Conservation (phyloP, 2,329 filamentous ascomycete species). For the Penicillium frequentans region DNA sequence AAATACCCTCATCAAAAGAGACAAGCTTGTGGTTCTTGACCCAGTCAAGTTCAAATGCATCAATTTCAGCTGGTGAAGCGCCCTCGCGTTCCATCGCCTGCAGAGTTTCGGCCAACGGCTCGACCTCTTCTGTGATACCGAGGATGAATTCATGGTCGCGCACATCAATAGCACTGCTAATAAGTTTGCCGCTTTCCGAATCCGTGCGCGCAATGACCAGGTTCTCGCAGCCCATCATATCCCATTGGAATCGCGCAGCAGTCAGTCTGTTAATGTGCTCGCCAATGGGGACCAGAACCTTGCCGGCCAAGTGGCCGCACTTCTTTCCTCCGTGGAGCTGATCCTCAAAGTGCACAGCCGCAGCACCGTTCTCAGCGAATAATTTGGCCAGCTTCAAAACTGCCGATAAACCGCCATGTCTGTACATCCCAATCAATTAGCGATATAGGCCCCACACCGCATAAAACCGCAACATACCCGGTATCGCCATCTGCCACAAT, state of each 20-base stretch:
- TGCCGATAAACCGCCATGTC: constrained; percentile 87
- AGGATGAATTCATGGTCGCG: constrained; percentile 97
- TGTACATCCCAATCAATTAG: constrained; percentile 23
- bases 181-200: constrained; percentile 86
- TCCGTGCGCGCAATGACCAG: constrained; percentile 93
- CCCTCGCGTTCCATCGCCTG: constrained; percentile 86
- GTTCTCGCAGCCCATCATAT: constrained; percentile 95
- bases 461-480: constrained; percentile 47
- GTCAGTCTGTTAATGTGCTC: constrained; percentile 96
- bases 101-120: constrained; percentile 82
- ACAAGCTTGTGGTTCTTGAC: constrained; percentile 81
- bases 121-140: constrained; percentile 74
- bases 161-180: constrained; percentile 88
- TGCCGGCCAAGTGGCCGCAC: constrained; percentile 93
- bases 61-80: constrained; percentile 75
- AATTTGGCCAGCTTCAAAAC: constrained; percentile 96
- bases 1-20: constrained; percentile 77
- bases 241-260: constrained; percentile 94
- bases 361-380: constrained; percentile 95
- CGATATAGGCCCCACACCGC: background rate
- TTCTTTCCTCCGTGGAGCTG: constrained; percentile 98
- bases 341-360: constrained; percentile 96
- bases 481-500: constrained; percentile 97
- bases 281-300: constrained; percentile 87
- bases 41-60: constrained; percentile 83